phyloP scores from a whole-genome alignment of 768 basidiomycete genomes.

The Imleria badia region DNA sequence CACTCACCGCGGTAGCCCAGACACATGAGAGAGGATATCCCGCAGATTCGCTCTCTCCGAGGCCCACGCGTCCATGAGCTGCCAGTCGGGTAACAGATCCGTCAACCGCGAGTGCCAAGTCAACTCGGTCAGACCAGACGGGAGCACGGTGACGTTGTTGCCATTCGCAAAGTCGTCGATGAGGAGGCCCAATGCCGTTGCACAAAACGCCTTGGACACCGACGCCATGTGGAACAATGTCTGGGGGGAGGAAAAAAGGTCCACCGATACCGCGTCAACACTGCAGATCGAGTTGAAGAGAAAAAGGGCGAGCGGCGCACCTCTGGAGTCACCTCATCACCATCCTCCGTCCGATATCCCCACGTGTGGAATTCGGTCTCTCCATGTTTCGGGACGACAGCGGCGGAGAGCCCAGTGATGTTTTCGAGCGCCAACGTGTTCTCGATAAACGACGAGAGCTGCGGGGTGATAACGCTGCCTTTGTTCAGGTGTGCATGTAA shows the following conservation, averaged over 20 bases:
- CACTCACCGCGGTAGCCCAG: slow-evolving; percentile 39
- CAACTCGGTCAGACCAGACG: slow-evolving; percentile 28
- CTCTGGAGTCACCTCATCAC: slow-evolving; percentile 31
- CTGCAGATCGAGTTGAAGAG: not conserved
- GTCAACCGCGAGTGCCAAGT: slow-evolving; percentile 38
- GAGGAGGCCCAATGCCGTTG: slow-evolving; percentile 39
- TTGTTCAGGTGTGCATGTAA: not conserved
- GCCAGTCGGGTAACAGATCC: slow-evolving; percentile 43
- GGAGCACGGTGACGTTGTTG: slow-evolving; percentile 36
- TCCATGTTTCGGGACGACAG: slow-evolving; percentile 26
- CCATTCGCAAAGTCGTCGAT: slow-evolving; percentile 41
- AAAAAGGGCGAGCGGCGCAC: slow-evolving; percentile 16
- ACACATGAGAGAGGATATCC: slow-evolving; percentile 41
- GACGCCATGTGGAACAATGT: slow-evolving; percentile 40
- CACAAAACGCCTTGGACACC: slow-evolving; percentile 41
- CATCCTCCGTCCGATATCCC: slow-evolving; percentile 37
- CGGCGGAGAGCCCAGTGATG: slow-evolving; percentile 33
- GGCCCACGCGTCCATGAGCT: slow-evolving; percentile 40
- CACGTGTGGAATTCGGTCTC: slow-evolving; percentile 32
- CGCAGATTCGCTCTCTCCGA: slow-evolving; percentile 35
- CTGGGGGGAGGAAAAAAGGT: slow-evolving; percentile 5
- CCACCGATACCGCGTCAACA: not conserved
- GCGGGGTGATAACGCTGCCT: slow-evolving; percentile 14
- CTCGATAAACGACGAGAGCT: slow-evolving; percentile 19
- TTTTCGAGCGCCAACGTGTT: slow-evolving; percentile 20